A percentile compares a stretch with the other conserved stretches of the same genome.
Conservation (phyloP, 2,329 filamentous ascomycete species). For the Cladorrhinum sp. region DNA sequence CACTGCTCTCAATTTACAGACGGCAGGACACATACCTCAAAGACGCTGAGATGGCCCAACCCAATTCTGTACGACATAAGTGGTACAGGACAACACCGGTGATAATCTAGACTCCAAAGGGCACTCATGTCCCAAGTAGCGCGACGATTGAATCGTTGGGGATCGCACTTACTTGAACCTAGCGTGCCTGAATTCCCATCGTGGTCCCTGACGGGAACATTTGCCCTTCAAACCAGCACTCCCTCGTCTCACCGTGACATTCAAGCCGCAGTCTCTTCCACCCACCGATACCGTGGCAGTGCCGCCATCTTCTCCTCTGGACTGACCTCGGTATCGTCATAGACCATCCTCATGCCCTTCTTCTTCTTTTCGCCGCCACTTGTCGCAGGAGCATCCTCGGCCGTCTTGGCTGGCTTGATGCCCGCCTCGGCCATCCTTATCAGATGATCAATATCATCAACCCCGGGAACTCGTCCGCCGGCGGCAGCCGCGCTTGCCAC, state of each 20-base stretch:
- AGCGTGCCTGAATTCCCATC: not conserved
- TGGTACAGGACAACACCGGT: slow-evolving; percentile 10
- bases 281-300: slow-evolving; percentile 66
- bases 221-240: not conserved
- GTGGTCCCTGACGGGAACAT: not conserved
- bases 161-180: not conserved
- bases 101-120: not conserved
- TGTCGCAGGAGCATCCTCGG: slow-evolving; percentile 60
- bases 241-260: not conserved
- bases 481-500: slow-evolving; percentile 39
- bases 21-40: slow-evolving; percentile 19
- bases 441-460: slow-evolving; percentile 63
- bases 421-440: slow-evolving; percentile 64
- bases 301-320: slow-evolving; percentile 87
- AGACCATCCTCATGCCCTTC: slow-evolving; percentile 64
- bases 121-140: not conserved
- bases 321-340: slow-evolving; percentile 74
- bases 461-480: slow-evolving; percentile 29
- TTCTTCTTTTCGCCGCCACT: slow-evolving; percentile 54
- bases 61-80: not conserved
- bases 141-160: not conserved
- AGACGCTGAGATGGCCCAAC: not conserved
- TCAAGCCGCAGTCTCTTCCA: slow-evolving; percentile 15
- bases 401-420: slow-evolving; percentile 46
- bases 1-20: slow-evolving; percentile 17